Evolutionary conservation across 2,329 filamentous ascomycete species (phyloP).

Genomic region (Pseudomassariella vexata): DNA sequence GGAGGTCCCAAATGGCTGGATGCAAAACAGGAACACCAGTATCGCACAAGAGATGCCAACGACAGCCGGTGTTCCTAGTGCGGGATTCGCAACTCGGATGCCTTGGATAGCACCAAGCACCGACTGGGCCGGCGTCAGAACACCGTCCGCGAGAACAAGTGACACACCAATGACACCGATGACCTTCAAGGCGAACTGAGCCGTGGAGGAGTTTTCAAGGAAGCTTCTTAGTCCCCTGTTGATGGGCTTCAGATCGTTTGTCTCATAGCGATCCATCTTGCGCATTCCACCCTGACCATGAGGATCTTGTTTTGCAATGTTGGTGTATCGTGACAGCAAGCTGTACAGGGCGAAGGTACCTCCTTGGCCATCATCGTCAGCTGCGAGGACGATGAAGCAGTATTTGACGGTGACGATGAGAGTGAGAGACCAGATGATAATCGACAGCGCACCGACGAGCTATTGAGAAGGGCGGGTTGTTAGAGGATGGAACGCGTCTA

Average conservation of each 20-base stretch:
- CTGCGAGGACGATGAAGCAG: slow-evolving; percentile 54
- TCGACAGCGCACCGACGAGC: slow-evolving; percentile 55
- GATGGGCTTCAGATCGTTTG: slow-evolving; percentile 43
- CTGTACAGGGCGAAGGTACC: slow-evolving; percentile 63
- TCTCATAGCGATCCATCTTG: slow-evolving; percentile 48
- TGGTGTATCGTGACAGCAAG: slow-evolving; percentile 50
- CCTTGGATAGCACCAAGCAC: slow-evolving; percentile 62
- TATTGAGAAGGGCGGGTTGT: neutral
- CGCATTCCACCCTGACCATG: slow-evolving; percentile 43
- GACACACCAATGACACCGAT: slow-evolving; percentile 58
- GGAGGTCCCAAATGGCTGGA: slow-evolving; percentile 59
- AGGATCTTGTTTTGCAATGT: slow-evolving; percentile 53
- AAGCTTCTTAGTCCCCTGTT: slow-evolving; percentile 44
- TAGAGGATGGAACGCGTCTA: neutral
- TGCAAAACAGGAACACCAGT: slow-evolving; percentile 51
- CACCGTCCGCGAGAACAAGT: slow-evolving; percentile 57
- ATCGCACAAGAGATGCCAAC: slow-evolving; percentile 58
- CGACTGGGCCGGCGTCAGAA: slow-evolving; percentile 61
- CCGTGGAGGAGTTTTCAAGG: slow-evolving; percentile 45
- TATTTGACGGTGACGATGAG: slow-evolving; percentile 64
- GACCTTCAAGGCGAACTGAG: slow-evolving; percentile 47
- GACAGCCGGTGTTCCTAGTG: slow-evolving; percentile 48
- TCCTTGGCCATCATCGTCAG: slow-evolving; percentile 63
- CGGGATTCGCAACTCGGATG: slow-evolving; percentile 45
- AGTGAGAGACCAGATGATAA: slow-evolving; percentile 61